Base-by-base conservation (phyloP, 1,284 basidiomycete species). In the Sporisorium iseilematis-ciliati region DNA sequence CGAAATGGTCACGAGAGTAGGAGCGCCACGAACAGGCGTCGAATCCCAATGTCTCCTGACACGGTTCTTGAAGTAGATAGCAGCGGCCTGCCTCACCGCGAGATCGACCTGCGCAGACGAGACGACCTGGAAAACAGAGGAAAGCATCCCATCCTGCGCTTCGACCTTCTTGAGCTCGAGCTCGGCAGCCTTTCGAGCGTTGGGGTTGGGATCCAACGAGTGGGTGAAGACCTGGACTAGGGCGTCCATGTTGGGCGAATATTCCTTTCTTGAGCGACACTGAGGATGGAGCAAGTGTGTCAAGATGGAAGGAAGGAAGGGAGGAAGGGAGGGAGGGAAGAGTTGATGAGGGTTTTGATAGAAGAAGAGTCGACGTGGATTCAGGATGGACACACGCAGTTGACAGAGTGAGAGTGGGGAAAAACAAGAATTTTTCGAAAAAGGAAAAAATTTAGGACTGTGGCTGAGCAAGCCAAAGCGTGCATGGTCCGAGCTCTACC, bases 51-150 rank as follows among this genome's bases (percentile, higher is more conserved):
- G 67, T 4, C 73, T 54, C 11, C 77, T 60, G 11, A 84, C 73
- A 50, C 83, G 81, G 65, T 85, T 85, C 72, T 85, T 85, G 29
- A 81, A 65, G 70, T 84, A 82, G 65, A 85, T 80, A 23, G 83
- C 69, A 11, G 82, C 76, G 1, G 83, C 83, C 59, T 84, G 83
- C 26, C 83, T 70, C 8, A 81, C 67, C 3, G 79, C 52, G 14
- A 75, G 21, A 33, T 83, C 80, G 12, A 78, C 60, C 29, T 84
- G 74, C 16, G 60, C 21, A 21, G 77, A 67, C 2, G 77, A 61
- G 6, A 84, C 70, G 21, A 85, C 51, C 49, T 82, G 77, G 42
- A 85, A 79, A 51, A 78, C 80, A 18, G 78, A 73, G 11, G 75
- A 57, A 42, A 85, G 80, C 81, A 85, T 84, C 40, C 82, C 83